Conservation (phyloP, 805 yeast species). For the Blastobotrys robertii region DNA sequence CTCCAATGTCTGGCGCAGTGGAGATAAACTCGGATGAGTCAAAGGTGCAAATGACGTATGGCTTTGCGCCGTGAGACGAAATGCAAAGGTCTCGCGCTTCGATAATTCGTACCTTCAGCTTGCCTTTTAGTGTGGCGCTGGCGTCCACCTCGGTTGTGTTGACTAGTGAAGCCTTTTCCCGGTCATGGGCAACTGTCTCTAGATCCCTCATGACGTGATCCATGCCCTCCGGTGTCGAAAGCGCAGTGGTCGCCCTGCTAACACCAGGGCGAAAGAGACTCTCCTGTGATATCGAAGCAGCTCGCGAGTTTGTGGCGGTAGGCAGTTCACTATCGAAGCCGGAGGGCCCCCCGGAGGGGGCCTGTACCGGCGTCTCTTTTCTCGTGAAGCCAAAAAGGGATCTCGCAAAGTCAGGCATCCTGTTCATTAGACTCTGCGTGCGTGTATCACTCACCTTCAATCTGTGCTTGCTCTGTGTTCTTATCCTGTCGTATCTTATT, state of each 20-base stretch:
- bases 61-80: slow-evolving; percentile 49
- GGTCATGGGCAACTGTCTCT: not conserved
- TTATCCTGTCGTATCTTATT: too few species aligned
- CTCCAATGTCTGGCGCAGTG: slow-evolving; percentile 47
- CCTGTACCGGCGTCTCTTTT: not conserved
- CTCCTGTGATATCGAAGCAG: not conserved
- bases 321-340: slow-evolving; percentile 1
- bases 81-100: slow-evolving; percentile 67
- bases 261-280: not conserved
- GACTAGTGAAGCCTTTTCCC: not conserved
- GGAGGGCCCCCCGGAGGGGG: not conserved
- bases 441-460: not conserved
- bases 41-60: slow-evolving; percentile 34
- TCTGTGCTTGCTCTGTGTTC: too few species aligned
- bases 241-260: not conserved
- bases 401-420: slow-evolving; percentile 19
- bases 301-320: slow-evolving; percentile 5
- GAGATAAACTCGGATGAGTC: slow-evolving; percentile 62
- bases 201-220: not conserved
- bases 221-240: not conserved
- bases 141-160: not conserved
- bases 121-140: slow-evolving; percentile 37
- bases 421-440: not conserved
- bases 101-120: slow-evolving; percentile 66
- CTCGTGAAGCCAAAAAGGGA: slow-evolving; percentile 17